Evolutionary conservation across 2,329 filamentous ascomycete species (phyloP).

Genomic region (Fusarium veterinarium): DNA sequence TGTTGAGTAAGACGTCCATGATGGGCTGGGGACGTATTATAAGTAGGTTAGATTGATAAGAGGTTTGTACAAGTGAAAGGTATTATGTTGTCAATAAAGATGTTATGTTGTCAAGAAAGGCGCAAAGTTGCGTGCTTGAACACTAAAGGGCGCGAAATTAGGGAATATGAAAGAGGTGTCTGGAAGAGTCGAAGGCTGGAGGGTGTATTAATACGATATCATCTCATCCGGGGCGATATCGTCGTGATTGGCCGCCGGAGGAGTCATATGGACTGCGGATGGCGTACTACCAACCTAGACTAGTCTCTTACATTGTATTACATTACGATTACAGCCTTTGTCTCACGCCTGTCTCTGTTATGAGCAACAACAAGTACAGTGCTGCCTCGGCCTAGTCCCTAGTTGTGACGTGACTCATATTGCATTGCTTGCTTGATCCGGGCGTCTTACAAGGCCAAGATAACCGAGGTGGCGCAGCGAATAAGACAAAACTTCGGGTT

Average conservation of each 20-base stretch:
- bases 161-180: slow-evolving; percentile 37
- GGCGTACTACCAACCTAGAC: slow-evolving; percentile 29
- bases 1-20: slow-evolving; percentile 41
- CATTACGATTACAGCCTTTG: slow-evolving; percentile 8
- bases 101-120: slow-evolving; percentile 39
- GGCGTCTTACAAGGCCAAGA: slow-evolving; percentile 15
- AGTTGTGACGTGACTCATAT: slow-evolving; percentile 35
- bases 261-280: slow-evolving; percentile 43
- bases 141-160: slow-evolving; percentile 33
- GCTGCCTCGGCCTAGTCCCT: not conserved
- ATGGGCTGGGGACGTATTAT: slow-evolving; percentile 17
- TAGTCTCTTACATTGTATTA: slow-evolving; percentile 1
- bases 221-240: slow-evolving; percentile 38
- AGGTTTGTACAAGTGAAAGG: slow-evolving; percentile 13
- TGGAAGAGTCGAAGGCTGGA: slow-evolving; percentile 33
- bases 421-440: slow-evolving; percentile 22
- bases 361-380: not conserved
- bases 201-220: slow-evolving; percentile 40
- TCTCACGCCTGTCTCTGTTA: not conserved
- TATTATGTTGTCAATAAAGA: slow-evolving; percentile 31
- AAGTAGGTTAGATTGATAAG: not conserved
- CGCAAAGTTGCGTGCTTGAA: slow-evolving; percentile 43
- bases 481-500: not conserved
- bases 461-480: slow-evolving; percentile 32
- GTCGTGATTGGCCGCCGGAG: slow-evolving; percentile 36